Evolutionary conservation across 2,329 filamentous ascomycete species (phyloP).

Genomic region (Claviceps sp.): DNA sequence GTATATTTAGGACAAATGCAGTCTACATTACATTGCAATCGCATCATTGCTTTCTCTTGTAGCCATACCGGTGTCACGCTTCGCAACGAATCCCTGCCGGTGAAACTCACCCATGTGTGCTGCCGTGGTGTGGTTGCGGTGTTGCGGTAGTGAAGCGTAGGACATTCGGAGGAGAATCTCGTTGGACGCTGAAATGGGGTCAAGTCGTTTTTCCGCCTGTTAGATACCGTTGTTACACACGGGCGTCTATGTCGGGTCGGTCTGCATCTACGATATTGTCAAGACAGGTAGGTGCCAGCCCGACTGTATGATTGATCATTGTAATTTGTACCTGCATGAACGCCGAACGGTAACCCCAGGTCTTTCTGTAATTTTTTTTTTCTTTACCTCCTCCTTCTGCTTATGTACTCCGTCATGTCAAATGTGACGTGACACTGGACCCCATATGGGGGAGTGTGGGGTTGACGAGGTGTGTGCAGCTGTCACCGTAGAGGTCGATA

Average conservation of each 20-base stretch:
- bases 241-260: constrained; percentile 1
- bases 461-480: too few species aligned
- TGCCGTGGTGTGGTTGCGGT: not conserved
- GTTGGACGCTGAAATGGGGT: not conserved
- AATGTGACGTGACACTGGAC: too few species aligned
- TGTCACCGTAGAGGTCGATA: too few species aligned
- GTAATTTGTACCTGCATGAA: constrained; percentile 1
- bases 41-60: not conserved
- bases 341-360: too few species aligned
- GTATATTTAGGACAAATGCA: not conserved
- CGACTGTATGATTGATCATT: too few species aligned
- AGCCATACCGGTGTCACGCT: not conserved
- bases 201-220: not conserved
- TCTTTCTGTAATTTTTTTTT: not conserved
- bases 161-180: not conserved
- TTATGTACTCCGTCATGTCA: too few species aligned
- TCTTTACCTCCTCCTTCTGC: not conserved
- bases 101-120: not conserved
- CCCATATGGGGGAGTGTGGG: too few species aligned
- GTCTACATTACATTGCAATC: not conserved
- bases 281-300: not conserved
- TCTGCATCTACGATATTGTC: not conserved
- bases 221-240: not conserved
- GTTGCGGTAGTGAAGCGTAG: not conserved
- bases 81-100: not conserved